Conservation (phyloP, 2,329 filamentous ascomycete genomes). For the Penicillium griseofulvum region DNA sequence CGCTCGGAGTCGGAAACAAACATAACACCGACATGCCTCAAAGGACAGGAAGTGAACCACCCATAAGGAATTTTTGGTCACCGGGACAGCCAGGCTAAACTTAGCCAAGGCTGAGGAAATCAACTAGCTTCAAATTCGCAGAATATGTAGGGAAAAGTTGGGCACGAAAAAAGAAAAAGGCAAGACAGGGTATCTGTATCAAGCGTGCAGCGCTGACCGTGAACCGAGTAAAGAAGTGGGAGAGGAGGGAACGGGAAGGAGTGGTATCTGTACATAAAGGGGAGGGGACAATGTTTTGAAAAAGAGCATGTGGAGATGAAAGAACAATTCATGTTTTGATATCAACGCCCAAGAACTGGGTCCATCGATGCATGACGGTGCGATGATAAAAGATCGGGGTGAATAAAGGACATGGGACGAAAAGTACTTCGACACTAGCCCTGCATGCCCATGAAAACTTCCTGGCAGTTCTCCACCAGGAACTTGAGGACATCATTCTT, state of each 20-base stretch:
- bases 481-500: constrained; percentile 93
- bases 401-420: neutral
- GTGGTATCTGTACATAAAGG: constrained; percentile 6
- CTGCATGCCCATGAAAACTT: constrained; percentile 63
- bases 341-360: neutral
- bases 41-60: constrained; percentile 11
- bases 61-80: constrained; percentile 12
- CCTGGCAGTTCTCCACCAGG: constrained; percentile 83
- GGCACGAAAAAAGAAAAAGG: constrained; percentile 11
- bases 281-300: neutral
- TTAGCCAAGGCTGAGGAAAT: neutral
- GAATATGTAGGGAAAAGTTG: constrained; percentile 24
- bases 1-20: constrained; percentile 12
- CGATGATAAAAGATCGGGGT: neutral
- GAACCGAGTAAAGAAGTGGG: constrained; percentile 10
- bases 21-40: neutral
- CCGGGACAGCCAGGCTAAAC: neutral
- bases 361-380: neutral
- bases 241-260: constrained; percentile 1
- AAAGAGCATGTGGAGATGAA: neutral
- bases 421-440: constrained; percentile 10
- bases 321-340: neutral
- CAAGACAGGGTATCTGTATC: constrained; percentile 33
- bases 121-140: constrained; percentile 38
- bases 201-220: constrained; percentile 30